A percentile compares a stretch with the other conserved stretches of the same genome.
phyloP scores from a whole-genome alignment of 805 yeast genomes.

The Zygosaccharomyces kombuchaensis region DNA sequence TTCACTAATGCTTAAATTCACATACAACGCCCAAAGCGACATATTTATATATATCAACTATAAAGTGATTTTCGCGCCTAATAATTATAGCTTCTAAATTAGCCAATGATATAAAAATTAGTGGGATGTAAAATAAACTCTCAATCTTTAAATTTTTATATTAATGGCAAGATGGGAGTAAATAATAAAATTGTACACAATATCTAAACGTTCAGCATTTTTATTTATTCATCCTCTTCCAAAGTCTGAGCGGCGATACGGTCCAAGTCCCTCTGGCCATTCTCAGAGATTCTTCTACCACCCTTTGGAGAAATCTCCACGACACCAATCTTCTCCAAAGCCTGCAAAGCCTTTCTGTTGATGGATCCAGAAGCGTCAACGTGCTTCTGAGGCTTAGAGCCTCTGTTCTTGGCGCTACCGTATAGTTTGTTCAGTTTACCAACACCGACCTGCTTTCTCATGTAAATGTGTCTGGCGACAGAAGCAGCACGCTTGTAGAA shows the following conservation, averaged over 20 bases:
- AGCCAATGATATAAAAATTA: background rate
- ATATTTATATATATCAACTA: no score
- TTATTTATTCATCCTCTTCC: conserved; percentile 70
- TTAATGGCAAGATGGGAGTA: conserved; percentile 19
- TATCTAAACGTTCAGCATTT: conserved; percentile 11
- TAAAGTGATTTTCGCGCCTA: no score
- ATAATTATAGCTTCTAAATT: no score
- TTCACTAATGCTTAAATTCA: no score
- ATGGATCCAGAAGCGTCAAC: conserved; percentile 98
- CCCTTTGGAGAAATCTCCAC: conserved; percentile 95
- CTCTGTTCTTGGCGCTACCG: conserved; percentile 99
- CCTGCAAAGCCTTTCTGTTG: conserved; percentile 97
- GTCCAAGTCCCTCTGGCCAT: conserved; percentile 99
- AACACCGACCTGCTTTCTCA: conserved; percentile 98
- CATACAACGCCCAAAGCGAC: no score
- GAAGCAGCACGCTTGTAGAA: conserved; percentile 99
- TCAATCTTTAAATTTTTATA: conserved; percentile 8
- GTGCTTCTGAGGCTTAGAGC: conserved; percentile 97
- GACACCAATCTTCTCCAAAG: conserved; percentile 97
- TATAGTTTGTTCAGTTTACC: conserved; percentile 98
- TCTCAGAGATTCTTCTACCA: conserved; percentile 98
- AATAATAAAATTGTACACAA: conserved; percentile 24
- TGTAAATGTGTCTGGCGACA: conserved; percentile 99
- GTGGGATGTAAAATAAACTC: no score
- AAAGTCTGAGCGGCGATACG: conserved; percentile 99